Evolutionary conservation across 768 basidiomycete genomes (phyloP), one percentile per base, ranked within the genome.

Genomic region (Strobilomyces dryophilus): DNA sequence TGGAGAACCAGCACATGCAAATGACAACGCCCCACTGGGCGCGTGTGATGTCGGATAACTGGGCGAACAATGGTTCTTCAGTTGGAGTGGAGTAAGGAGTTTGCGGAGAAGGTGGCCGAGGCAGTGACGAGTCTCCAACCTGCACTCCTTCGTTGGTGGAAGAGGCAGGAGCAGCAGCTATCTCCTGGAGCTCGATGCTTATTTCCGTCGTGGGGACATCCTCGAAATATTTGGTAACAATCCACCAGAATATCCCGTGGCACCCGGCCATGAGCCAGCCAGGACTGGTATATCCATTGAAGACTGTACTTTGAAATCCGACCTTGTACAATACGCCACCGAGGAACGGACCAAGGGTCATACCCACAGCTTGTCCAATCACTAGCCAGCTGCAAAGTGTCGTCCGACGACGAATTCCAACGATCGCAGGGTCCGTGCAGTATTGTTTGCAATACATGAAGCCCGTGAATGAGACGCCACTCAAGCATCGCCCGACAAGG

Each of bases 361-460:
- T 78, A 1, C 85, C 84, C 4, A 81, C 36, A 4, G 49, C 82
- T 60, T 86, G 84, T 0, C 83, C 81, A 2, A 85, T 68, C 29
- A 86, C 84, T 20, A 83, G 68, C 78, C 78, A 84, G 17, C 80
- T 76, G 4, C 81, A 82, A 17, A 85, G 76, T 0, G 79, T 82
- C 11, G 83, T 86, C 32, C 84, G 73, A 24, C 80, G 74, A 27
- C 83, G 79, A 24, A 85, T 65, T 26, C 85, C 83, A 39, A 88
- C 81, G 49, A 87, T 76, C 17, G 80, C 79, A 4, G 81, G 78
- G 63, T 87, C 86, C 10, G 77, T 78, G 64, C 85, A 87, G 62
- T 83, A 87, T 14, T 82, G 76, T 59, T 85, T 87, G 59, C 68
- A 71, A 67, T 85, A 87, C 83, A 89, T 80, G 73, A 80, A 84